Percentiles rank a stretch among this genome's conserved stretches.
Evolutionary conservation across 768 basidiomycete genomes (phyloP).

Genomic region (Leccinum imitatum): DNA sequence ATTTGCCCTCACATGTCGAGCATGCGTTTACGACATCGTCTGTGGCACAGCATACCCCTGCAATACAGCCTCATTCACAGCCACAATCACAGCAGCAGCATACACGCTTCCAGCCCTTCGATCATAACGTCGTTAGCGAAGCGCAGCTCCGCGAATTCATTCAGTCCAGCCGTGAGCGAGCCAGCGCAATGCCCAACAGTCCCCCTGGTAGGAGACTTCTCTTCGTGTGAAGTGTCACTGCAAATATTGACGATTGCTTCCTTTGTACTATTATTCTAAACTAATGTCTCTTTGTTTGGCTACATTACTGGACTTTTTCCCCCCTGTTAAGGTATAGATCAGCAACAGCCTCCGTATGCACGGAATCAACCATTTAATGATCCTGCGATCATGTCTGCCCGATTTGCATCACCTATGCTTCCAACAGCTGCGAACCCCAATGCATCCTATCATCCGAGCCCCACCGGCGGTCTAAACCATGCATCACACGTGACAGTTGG

Average conservation of each 20-base stretch:
- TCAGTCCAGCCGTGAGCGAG: constrained; percentile 64
- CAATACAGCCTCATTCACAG: constrained; percentile 34
- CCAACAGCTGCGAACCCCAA: constrained; percentile 18
- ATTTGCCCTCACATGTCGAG: constrained; percentile 39
- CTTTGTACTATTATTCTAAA: constrained; percentile 28
- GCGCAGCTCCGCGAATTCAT: constrained; percentile 78
- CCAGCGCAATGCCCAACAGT: constrained; percentile 33
- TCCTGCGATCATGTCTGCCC: constrained; percentile 79
- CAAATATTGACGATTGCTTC: constrained; percentile 35
- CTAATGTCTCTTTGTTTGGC: constrained; percentile 14
- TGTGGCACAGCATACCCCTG: constrained; percentile 46
- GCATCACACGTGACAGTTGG: constrained; percentile 41
- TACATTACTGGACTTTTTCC: constrained; percentile 16
- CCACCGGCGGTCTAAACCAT: constrained; percentile 15
- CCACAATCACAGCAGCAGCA: constrained; percentile 36
- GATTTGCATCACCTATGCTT: constrained; percentile 47
- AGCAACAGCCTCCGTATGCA: constrained; percentile 34
- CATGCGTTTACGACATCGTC: constrained; percentile 49
- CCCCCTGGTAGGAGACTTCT: constrained; percentile 51
- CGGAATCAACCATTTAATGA: constrained; percentile 59
- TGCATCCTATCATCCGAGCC: constrained; percentile 10
- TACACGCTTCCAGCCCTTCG: constrained; percentile 56
- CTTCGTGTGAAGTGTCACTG: constrained; percentile 35
- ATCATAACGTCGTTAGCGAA: constrained; percentile 58
- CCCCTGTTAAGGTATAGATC: constrained; percentile 34